A percentile compares a stretch with the other conserved stretches of the same genome.
These are phyloP conservation scores for Pezicula neosporulosa DNA, from an alignment of 2,329 filamentous ascomycete genomes.

Conservation along the genomic window DNA sequence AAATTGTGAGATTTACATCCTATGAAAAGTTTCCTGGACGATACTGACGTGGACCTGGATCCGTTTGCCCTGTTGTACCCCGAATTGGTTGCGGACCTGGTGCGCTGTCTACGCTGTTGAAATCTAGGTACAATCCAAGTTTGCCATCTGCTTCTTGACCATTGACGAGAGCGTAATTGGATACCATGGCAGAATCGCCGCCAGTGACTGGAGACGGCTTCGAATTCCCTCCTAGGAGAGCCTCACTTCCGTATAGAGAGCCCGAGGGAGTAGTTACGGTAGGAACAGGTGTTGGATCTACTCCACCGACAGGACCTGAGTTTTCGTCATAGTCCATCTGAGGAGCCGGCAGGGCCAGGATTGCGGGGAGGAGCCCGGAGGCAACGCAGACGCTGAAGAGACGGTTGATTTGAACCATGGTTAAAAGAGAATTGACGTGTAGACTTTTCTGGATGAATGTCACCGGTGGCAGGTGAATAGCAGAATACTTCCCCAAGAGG, in stretches of 20 bases:
- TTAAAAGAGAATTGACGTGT: background rate
- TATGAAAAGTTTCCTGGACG: background rate
- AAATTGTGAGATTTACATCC: background rate
- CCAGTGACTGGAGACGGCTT: constrained; percentile 33
- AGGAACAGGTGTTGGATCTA: constrained; percentile 32
- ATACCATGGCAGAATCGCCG: constrained; percentile 35
- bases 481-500: too few species aligned
- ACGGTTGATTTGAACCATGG: background rate
- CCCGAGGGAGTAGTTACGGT: constrained; percentile 34
- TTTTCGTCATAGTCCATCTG: constrained; percentile 40
- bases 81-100: constrained; percentile 49
- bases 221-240: constrained; percentile 38
- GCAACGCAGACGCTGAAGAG: constrained; percentile 1
- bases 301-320: constrained; percentile 37
- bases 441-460: too few species aligned
- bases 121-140: constrained; percentile 50
- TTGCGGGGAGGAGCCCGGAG: constrained; percentile 7
- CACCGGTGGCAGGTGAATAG: too few species aligned
- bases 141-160: constrained; percentile 48
- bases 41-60: constrained; percentile 41
- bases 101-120: constrained; percentile 40
- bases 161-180: constrained; percentile 38
- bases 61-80: constrained; percentile 42
- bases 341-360: constrained; percentile 13
- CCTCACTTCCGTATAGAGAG: constrained; percentile 35